Evolutionary conservation across 1,284 basidiomycete species (phyloP), one percentile per base, ranked within the genome.

Genomic region (Phlebopus sp.): DNA sequence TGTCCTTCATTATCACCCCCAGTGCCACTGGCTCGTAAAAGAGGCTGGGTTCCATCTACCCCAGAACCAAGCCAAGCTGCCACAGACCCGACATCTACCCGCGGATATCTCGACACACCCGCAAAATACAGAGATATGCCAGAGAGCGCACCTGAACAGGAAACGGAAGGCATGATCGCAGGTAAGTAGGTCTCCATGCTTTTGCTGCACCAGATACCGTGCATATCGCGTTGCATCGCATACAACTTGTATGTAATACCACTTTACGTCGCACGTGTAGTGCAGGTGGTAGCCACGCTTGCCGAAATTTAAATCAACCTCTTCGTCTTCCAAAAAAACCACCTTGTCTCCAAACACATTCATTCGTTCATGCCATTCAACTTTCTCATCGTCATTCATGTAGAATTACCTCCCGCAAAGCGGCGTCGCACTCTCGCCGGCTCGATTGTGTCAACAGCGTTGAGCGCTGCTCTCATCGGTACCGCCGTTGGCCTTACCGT

Each of bases 401-500:
- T 79, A 78, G 77, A 79, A 63, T 56, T 77, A 45, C 79, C 78
- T 25, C 73, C 77, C 42, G 67, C 73, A 57, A 81, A 81, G 68
- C 73, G 76, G 56, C 81, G 86, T 43, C 76, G 75, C 57, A 83
- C 82, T 52, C 75, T 90, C 66, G 82, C 86, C 53, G 85, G 86
- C 53, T 84, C 84, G 49, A 82, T 90, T 58, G 79, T 89, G 55
- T 85, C 85, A 14, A 86, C 86, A 29, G 87, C 87, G 49, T 71
- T 90, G 67, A 86, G 77, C 69, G 86, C 87, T 55, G 88, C 85
- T 43, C 77, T 90, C 51, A 86, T 90, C 52, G 86, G 87, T 51
- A 84, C 86, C 30, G 88, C 88, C 14, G 87, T 90, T 42, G 87
- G 88, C 51, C 74, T 90, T 54, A 89, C 87, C 42, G 85, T 89